These are phyloP conservation scores for Sinapis alba DNA, from an alignment of 441 rosid species.

Conservation along the genomic window DNA sequence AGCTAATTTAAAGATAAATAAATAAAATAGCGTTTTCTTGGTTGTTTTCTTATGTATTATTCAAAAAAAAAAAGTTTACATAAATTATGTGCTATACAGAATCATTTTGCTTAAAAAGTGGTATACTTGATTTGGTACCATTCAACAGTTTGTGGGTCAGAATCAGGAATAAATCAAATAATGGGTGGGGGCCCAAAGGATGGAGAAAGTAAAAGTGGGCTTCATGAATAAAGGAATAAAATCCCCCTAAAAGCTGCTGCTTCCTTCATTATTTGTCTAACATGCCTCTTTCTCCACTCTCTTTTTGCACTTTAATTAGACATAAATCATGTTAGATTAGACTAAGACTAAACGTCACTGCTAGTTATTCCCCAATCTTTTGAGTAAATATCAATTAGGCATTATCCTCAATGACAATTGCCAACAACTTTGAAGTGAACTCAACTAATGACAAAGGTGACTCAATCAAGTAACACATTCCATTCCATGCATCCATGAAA, in stretches of 20 bases:
- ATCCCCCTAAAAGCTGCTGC: slow-evolving; percentile 32
- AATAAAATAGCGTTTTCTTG: neutral
- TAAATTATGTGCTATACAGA: neutral
- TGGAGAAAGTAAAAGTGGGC: slow-evolving; percentile 39
- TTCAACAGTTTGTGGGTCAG: slow-evolving; percentile 29
- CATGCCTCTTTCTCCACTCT: slow-evolving; percentile 27
- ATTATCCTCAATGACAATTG: slow-evolving; percentile 4
- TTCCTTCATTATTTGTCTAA: slow-evolving; percentile 37
- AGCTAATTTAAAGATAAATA: neutral
- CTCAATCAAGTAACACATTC: slow-evolving; percentile 15
- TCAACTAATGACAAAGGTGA: slow-evolving; percentile 24
- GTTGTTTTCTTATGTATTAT: neutral
- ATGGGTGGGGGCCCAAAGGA: slow-evolving; percentile 31
- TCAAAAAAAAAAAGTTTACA: neutral
- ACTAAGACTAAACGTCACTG: neutral
- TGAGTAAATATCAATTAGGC: neutral
- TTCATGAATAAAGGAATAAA: slow-evolving; percentile 38
- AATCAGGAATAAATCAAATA: slow-evolving; percentile 12
- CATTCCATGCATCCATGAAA: slow-evolving; percentile 34
- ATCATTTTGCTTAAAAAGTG: slow-evolving; percentile 13
- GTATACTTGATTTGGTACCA: slow-evolving; percentile 24
- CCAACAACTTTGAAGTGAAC: slow-evolving; percentile 12
- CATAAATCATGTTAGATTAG: slow-evolving; percentile 9
- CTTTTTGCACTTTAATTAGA: slow-evolving; percentile 17
- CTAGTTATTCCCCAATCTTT: neutral